Conservation (phyloP, 768 basidiomycete species). For the Mycena metata region DNA sequence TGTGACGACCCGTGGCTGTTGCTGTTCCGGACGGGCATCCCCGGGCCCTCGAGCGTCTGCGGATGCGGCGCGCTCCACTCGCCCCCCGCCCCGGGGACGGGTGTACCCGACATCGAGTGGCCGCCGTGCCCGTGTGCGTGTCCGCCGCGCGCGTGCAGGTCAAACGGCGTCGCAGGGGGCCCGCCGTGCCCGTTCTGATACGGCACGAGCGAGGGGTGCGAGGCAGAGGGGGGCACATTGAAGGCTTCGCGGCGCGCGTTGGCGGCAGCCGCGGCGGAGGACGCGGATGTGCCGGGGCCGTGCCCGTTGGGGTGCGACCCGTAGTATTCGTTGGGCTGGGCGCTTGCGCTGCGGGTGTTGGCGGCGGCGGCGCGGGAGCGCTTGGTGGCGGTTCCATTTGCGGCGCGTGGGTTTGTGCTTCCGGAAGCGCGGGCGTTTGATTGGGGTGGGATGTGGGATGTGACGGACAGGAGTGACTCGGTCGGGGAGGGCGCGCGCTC, state of each 20-base stretch:
- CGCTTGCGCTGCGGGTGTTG: slow-evolving; percentile 57
- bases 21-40: slow-evolving; percentile 80
- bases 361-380: slow-evolving; percentile 59
- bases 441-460: slow-evolving; percentile 69
- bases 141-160: slow-evolving; percentile 51
- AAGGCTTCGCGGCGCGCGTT: slow-evolving; percentile 56
- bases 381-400: slow-evolving; percentile 52
- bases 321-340: slow-evolving; percentile 54
- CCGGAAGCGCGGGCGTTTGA: slow-evolving; percentile 40
- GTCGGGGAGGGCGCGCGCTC: slow-evolving; percentile 80
- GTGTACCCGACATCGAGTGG: slow-evolving; percentile 48
- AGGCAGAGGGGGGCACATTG: slow-evolving; percentile 62
- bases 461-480: slow-evolving; percentile 79
- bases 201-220: slow-evolving; percentile 69
- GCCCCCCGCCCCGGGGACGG: slow-evolving; percentile 40
- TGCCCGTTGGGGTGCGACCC: slow-evolving; percentile 43
- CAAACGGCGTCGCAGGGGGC: slow-evolving; percentile 56
- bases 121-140: no score
- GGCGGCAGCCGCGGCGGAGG: slow-evolving; percentile 25
- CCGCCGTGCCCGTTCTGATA: slow-evolving; percentile 53
- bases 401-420: slow-evolving; percentile 42
- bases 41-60: slow-evolving; percentile 80
- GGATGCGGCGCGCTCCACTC: slow-evolving; percentile 67
- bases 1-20: slow-evolving; percentile 38
- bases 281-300: slow-evolving; percentile 18